Evolutionary conservation across 768 basidiomycete genomes (phyloP).

Genomic region (Gymnopilus junonius): DNA sequence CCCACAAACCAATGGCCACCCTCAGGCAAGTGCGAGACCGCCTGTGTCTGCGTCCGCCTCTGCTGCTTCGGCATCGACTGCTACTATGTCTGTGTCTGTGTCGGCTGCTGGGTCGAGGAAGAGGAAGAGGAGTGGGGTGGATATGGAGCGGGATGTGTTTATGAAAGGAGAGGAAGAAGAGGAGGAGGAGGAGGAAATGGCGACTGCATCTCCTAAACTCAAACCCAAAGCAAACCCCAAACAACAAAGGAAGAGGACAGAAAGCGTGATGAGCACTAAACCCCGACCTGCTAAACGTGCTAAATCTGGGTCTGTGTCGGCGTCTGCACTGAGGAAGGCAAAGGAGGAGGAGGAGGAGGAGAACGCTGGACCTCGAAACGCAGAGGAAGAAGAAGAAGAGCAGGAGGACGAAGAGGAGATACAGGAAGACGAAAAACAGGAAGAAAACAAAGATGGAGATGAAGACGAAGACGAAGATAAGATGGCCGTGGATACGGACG

Average conservation of each 20-base stretch:
- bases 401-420: not conserved
- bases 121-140: slow-evolving; percentile 11
- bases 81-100: not conserved
- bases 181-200: not conserved
- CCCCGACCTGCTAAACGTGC: slow-evolving; percentile 20
- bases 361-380: too few species aligned
- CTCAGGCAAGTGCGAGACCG: not conserved
- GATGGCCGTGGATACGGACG: slow-evolving; percentile 5
- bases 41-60: not conserved
- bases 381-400: too few species aligned
- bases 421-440: not conserved
- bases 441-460: not conserved
- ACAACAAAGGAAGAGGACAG: slow-evolving; percentile 2
- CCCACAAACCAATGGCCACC: not conserved
- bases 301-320: not conserved
- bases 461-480: not conserved
- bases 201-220: not conserved
- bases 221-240: not conserved
- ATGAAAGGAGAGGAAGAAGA: slow-evolving; percentile 8
- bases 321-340: too few species aligned
- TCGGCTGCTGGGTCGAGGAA: not conserved
- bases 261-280: slow-evolving; percentile 24
- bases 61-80: not conserved
- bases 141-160: slow-evolving; percentile 15
- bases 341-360: not conserved